Percentiles rank a stretch among this genome's conserved stretches.
Evolutionary conservation across 1,284 basidiomycete genomes (phyloP).

Genomic region (Puccinia triticina): DNA sequence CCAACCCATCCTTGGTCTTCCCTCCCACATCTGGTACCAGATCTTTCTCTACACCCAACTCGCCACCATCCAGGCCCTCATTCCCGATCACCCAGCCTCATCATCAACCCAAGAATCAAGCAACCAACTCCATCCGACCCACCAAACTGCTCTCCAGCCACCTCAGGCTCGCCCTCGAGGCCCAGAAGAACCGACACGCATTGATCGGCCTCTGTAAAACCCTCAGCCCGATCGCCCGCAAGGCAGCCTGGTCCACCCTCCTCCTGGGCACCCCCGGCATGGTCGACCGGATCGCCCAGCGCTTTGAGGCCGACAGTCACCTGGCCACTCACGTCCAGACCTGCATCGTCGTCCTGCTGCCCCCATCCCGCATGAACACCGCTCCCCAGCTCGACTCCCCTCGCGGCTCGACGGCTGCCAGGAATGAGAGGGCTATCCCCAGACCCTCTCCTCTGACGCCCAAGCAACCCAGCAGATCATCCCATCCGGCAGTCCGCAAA

Average conservation of each 20-base stretch:
- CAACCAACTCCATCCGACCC: background rate
- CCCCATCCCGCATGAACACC: background rate
- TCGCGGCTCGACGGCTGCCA: background rate
- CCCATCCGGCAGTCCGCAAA: background rate
- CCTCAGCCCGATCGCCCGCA: conserved; percentile 19
- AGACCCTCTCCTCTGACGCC: background rate
- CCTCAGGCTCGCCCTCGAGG: conserved; percentile 23
- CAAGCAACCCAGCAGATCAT: background rate
- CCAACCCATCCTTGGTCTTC: conserved; percentile 26
- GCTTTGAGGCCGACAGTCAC: conserved; percentile 22
- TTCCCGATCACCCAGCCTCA: conserved; percentile 16
- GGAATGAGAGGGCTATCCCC: background rate
- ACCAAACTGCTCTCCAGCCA: background rate
- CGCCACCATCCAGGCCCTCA: conserved; percentile 3
- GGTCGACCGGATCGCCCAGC: conserved; percentile 27
- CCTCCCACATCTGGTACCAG: conserved; percentile 27
- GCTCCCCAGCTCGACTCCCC: background rate
- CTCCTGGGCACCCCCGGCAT: conserved; percentile 6
- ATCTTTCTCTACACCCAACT: conserved; percentile 28
- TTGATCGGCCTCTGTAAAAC: conserved; percentile 19
- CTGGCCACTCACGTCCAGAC: conserved; percentile 13
- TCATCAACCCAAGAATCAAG: background rate
- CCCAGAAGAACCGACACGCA: conserved; percentile 31
- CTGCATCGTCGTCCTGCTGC: conserved; percentile 15
- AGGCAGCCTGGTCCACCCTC: conserved; percentile 32